Evolutionary conservation across 225 moss, liverwort and hornwort species (phyloP), one percentile per base, ranked within the genome.

Genomic region (Ulota crispa): DNA sequence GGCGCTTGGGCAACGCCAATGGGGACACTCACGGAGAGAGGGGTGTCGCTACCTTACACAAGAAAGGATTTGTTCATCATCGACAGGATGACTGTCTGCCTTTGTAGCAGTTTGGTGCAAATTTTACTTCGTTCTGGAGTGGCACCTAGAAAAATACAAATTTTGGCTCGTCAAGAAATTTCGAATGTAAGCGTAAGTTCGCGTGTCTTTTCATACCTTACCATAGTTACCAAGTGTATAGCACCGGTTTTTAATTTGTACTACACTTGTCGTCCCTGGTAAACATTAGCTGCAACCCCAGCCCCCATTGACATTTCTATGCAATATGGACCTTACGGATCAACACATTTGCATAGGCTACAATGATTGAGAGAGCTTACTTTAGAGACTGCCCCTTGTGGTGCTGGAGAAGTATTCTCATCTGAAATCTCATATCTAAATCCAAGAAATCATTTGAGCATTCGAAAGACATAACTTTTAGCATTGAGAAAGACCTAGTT

Each of bases 361-460:
- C 69, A 30, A 70, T 30, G 31, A 70, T 23, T 24, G 42, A 30
- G 34, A 26, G 20, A 50, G 24, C 50, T 83, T 53, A 32, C n/a
- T n/a, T 32, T 2, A 86, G 4, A 86, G 76, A 39, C 86, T 80
- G 55, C 83, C 86, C 47, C 86, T 84, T 47, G 83, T 84, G 82
- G 71, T 89, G 23, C 86, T 83, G 12, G 89, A 83, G 56, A 83
- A 84, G 72, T 88, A 79, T 11, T 11, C 20, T 27, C 20, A 41
- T 27, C 12, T 19, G 3, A 75, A 39, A 60, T 20, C 20, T 27
- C 3, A 41, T 26, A 13, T 42, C 41, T 61, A 28, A 42, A 42
- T 42, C 11, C 11, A 27, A 60, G 4, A 62, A 9, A 10, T 4
- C n/a, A 66, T 66, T 21, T 36, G n/a, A 56, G 9, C 3, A 9